Evolutionary conservation across 257 asterid species (phyloP), one percentile per base, ranked within the genome.

Genomic region (Petrea volubilis): DNA sequence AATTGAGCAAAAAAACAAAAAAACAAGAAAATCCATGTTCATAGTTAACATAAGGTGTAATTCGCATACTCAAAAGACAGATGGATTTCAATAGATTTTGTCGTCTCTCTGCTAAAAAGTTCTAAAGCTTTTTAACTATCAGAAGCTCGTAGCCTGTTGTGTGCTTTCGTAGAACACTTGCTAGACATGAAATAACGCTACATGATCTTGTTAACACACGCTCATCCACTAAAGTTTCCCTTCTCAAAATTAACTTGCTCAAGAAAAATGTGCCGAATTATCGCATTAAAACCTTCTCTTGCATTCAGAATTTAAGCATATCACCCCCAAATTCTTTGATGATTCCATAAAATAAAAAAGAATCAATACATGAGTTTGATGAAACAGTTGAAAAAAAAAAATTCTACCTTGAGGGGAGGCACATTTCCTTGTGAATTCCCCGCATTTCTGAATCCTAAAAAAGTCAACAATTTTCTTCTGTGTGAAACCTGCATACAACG

Each of bases 391-490:
- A 13, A 61, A 21, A 38, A 61, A 21, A 38, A 11, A 21, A 5
- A 6, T 24, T 76, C 70, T 83, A 92, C 96, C 96, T 86, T 86
- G 90, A 78, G 82, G 50, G 29, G 87, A 75, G 71, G 77, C 52
- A 72, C 77, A 83, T 55, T 77, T 70, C 82, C 70, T 73, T 56
- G 17, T 51, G 65, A 71, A 49, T 62, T 86, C 77, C 62, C 69
- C 76, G 53, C 74, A 68, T 79, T 81, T 87, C 88, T 86, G 83
- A 83, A 92, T 83, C 77, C 84, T 80, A 61, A 92, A 92, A 75
- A 92, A 92, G 59, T 86, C 90, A 1, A 76, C 80, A 47, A 92
- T 86, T 85, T 75, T 89, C 85, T 77, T 89, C 86, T 86, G 93
- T 1, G 93, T 78, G 75, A 89, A 86, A 78, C 92, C 97, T 89